Percentiles rank a stretch among this genome's conserved stretches.
Conservation (phyloP, 345 rosid genomes). For the Salix udensis region DNA sequence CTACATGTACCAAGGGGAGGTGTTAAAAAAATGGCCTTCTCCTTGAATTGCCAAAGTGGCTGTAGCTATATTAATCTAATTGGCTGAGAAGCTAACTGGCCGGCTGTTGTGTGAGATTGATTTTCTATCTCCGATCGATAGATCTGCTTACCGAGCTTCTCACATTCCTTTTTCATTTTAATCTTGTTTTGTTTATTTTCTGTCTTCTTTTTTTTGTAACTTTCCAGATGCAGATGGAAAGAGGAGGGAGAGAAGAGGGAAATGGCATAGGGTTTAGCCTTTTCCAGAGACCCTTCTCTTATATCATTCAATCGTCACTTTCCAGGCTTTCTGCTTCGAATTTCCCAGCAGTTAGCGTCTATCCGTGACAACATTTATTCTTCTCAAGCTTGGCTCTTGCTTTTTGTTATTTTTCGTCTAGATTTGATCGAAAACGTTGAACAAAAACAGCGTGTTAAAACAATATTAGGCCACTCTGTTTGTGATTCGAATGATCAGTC, state of each 20-base stretch:
- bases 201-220: not conserved
- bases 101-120: slow-evolving; percentile 52
- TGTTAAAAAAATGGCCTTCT: slow-evolving; percentile 29
- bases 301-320: slow-evolving; percentile 32
- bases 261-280: slow-evolving; percentile 36
- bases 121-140: slow-evolving; percentile 38
- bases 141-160: slow-evolving; percentile 90
- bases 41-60: slow-evolving; percentile 68
- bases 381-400: not conserved
- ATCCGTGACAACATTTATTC: slow-evolving; percentile 26
- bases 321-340: slow-evolving; percentile 42
- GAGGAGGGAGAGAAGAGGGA: slow-evolving; percentile 40
- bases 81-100: slow-evolving; percentile 60
- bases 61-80: slow-evolving; percentile 52
- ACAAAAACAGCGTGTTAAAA: too few species aligned
- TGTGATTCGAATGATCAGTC: too few species aligned
- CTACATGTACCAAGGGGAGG: slow-evolving; percentile 76
- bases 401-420: too few species aligned
- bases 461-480: too few species aligned
- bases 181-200: not conserved
- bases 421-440: too few species aligned
- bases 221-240: not conserved
- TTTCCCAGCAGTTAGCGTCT: slow-evolving; percentile 34
- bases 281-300: slow-evolving; percentile 41
- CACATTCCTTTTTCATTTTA: slow-evolving; percentile 21